phyloP scores from a whole-genome alignment of 2,329 filamentous ascomycete genomes.

The Xylaria arbuscula region DNA sequence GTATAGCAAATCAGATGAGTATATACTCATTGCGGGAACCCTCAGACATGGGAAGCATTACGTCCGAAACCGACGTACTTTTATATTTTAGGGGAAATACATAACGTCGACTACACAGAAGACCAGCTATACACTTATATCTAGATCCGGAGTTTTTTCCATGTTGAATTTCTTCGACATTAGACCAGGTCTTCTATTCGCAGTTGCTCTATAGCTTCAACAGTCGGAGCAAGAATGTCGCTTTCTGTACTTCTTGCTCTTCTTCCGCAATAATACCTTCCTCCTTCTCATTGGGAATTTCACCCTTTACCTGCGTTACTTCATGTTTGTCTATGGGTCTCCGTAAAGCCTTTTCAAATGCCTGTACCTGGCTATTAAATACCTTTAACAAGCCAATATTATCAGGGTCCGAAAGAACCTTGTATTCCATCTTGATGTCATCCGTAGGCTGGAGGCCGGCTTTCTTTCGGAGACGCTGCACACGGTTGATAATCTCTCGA shows the following conservation, averaged over 20 bases:
- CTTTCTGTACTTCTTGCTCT: slow-evolving; percentile 86
- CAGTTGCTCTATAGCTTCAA: slow-evolving; percentile 70
- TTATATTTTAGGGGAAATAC: slow-evolving; percentile 14
- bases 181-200: not conserved
- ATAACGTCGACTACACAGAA: slow-evolving; percentile 19
- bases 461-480: slow-evolving; percentile 94
- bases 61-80: not conserved
- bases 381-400: slow-evolving; percentile 76
- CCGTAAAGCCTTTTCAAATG: slow-evolving; percentile 81
- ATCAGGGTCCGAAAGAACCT: slow-evolving; percentile 81
- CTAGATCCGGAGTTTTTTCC: slow-evolving; percentile 10
- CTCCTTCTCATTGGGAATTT: slow-evolving; percentile 61
- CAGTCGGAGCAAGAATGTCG: slow-evolving; percentile 80
- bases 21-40: not conserved
- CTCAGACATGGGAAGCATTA: not conserved
- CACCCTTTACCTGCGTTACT: slow-evolving; percentile 68
- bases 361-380: slow-evolving; percentile 73
- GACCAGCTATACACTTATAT: slow-evolving; percentile 10
- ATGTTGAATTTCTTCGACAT: slow-evolving; percentile 5
- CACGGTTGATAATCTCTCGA: slow-evolving; percentile 90
- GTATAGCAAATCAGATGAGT: not conserved
- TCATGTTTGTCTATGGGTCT: slow-evolving; percentile 79
- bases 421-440: slow-evolving; percentile 95
- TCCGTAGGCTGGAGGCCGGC: slow-evolving; percentile 90
- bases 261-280: slow-evolving; percentile 79